Percentiles rank a stretch among this genome's conserved stretches.
Evolutionary conservation across 2,329 filamentous ascomycete genomes (phyloP).

Genomic region (Ophidiomyces ophidiicola): DNA sequence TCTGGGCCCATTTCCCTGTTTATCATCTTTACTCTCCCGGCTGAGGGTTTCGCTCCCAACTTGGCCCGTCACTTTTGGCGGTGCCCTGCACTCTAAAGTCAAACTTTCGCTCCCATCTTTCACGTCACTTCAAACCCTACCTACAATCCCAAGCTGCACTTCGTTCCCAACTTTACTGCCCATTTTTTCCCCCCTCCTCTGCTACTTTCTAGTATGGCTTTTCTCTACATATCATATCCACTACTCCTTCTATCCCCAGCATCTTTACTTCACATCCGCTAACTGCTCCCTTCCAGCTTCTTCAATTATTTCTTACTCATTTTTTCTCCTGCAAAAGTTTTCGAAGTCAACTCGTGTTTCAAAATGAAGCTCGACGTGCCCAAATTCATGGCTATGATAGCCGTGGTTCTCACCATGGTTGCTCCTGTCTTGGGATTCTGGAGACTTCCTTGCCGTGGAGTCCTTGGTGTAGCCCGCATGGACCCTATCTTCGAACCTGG

Average conservation of each 20-base stretch:
- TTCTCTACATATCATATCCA: background rate
- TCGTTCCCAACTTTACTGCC: background rate
- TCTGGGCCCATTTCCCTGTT: too few relatives aligned
- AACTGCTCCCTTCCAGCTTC: background rate
- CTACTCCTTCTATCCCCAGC: background rate
- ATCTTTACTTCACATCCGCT: too few relatives aligned
- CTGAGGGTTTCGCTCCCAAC: background rate
- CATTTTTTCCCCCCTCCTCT: background rate
- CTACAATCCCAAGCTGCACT: background rate
- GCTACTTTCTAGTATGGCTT: background rate
- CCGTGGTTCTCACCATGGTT: conserved; percentile 6
- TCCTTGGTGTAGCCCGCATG: conserved; percentile 56
- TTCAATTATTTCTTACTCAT: too few relatives aligned
- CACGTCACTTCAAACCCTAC: background rate
- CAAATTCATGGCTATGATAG: conserved; percentile 10
- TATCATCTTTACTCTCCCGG: too few relatives aligned
- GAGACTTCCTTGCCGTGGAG: conserved; percentile 73
- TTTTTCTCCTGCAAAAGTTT: background rate
- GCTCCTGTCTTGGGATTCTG: conserved; percentile 56
- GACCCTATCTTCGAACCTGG: conserved; percentile 63
- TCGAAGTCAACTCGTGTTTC: conserved; percentile 9
- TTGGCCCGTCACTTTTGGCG: background rate
- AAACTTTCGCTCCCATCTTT: background rate
- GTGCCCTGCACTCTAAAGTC: background rate
- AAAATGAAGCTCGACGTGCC: too few relatives aligned